Percentiles rank a stretch among this genome's conserved stretches.
These are phyloP conservation scores for Tetrahymena elliotti DNA, from an alignment of 73 alveolate genomes.

Conservation along the genomic window DNA sequence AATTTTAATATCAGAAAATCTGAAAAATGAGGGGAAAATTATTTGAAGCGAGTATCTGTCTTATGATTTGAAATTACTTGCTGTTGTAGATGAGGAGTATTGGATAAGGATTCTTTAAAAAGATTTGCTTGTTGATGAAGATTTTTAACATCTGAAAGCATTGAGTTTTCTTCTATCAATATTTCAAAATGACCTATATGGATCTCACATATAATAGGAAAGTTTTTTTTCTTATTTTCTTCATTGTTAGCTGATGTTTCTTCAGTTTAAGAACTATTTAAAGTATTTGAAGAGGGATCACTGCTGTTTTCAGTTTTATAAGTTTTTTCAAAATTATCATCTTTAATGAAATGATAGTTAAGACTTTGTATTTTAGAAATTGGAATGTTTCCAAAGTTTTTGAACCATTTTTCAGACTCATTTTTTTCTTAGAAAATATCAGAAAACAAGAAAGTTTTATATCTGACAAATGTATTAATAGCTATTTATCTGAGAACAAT, in stretches of 20 bases:
- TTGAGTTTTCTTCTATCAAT: background rate
- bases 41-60: background rate
- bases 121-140: background rate
- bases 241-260: background rate
- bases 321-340: background rate
- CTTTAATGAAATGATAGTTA: background rate
- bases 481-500: background rate
- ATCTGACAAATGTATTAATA: background rate
- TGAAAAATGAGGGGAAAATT: too few species aligned
- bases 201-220: background rate
- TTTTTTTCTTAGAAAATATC: background rate
- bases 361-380: background rate
- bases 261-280: background rate
- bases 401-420: background rate
- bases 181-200: background rate
- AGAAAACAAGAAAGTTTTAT: background rate
- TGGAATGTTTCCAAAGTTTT: background rate
- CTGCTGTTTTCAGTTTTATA: background rate
- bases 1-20: too few species aligned
- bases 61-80: background rate
- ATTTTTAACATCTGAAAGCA: background rate
- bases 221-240: background rate
- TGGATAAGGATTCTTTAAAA: background rate
- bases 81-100: background rate
- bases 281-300: background rate